Evolutionary conservation across 805 yeast species (phyloP).

Genomic region (Yarrowia sp.): DNA sequence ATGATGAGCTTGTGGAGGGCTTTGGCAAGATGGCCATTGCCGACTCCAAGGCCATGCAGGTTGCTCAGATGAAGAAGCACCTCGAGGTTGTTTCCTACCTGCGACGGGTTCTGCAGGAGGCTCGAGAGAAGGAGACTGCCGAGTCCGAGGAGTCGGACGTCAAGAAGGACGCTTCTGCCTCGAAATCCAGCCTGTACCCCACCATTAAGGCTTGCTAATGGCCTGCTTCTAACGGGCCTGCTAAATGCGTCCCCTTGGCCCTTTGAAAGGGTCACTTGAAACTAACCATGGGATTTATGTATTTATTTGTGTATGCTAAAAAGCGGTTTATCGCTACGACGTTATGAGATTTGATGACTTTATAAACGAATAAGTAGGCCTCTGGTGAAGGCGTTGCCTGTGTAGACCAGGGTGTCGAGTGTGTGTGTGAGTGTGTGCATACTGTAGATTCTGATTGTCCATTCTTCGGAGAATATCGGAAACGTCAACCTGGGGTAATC

Average conservation of each 20-base stretch:
- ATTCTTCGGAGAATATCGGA: background rate
- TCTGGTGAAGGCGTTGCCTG: background rate
- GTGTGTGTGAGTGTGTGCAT: background rate
- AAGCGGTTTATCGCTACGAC: constrained; percentile 37
- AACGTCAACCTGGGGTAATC: background rate
- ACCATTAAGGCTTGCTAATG: constrained; percentile 38
- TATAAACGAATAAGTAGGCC: constrained; percentile 1
- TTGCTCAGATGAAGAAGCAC: constrained; percentile 36
- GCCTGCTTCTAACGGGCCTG: no score
- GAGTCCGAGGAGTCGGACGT: background rate
- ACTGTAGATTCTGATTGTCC: no score
- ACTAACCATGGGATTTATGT: constrained; percentile 38
- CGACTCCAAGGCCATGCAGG: constrained; percentile 38
- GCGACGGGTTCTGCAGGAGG: constrained; percentile 31
- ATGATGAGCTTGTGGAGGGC: constrained; percentile 37
- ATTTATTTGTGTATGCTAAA: constrained; percentile 39
- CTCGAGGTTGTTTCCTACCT: constrained; percentile 31
- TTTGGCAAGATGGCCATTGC: constrained; percentile 38
- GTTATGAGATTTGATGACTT: constrained; percentile 37
- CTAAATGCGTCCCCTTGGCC: no score
- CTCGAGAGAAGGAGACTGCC: constrained; percentile 10
- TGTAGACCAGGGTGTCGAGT: background rate
- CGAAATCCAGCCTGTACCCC: constrained; percentile 36
- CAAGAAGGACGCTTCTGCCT: constrained; percentile 21
- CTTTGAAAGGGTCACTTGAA: background rate